phyloP scores from a whole-genome alignment of 2,329 filamentous ascomycete genomes.

The Scleromitrula shiraiana region DNA sequence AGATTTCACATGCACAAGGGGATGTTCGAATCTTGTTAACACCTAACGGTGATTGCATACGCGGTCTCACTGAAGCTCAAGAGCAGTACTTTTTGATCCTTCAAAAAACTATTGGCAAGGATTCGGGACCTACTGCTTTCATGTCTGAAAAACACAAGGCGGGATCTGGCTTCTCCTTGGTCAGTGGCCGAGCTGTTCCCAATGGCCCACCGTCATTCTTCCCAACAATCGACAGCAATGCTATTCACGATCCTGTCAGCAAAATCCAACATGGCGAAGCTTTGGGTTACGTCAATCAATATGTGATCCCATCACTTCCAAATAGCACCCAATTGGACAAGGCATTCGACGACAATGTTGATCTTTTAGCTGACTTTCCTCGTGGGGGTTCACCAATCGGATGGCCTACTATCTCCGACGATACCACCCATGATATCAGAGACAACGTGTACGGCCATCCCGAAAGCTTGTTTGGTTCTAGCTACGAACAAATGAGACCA shows the following conservation, averaged over 20 bases:
- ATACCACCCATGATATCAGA: too few species aligned
- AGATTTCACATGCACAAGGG: constrained; percentile 54
- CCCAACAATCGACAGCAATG: constrained; percentile 33
- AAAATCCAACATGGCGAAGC: constrained; percentile 61
- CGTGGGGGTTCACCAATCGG: constrained; percentile 20
- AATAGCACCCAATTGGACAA: constrained; percentile 30
- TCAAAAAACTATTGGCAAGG: constrained; percentile 50
- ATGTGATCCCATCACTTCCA: constrained; percentile 45
- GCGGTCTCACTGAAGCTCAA: constrained; percentile 59
- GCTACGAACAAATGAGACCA: too few species aligned
- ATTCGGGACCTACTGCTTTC: constrained; percentile 47
- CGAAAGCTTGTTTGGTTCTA: too few species aligned
- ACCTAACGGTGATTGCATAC: constrained; percentile 68
- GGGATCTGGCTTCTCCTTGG: constrained; percentile 50
- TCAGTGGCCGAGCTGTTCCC: constrained; percentile 57
- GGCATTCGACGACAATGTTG: constrained; percentile 28
- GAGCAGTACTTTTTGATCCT: constrained; percentile 64
- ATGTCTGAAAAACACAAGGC: constrained; percentile 47
- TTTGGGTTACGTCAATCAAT: constrained; percentile 62
- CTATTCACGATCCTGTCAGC: constrained; percentile 46
- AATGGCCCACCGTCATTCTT: constrained; percentile 57
- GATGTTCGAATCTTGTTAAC: constrained; percentile 63
- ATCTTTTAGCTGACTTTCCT: constrained; percentile 24
- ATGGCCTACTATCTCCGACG: constrained; percentile 21
- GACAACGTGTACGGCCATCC: too few species aligned